Conservation (phyloP, 2,329 filamentous ascomycete genomes). For the Fusarium newnesense region DNA sequence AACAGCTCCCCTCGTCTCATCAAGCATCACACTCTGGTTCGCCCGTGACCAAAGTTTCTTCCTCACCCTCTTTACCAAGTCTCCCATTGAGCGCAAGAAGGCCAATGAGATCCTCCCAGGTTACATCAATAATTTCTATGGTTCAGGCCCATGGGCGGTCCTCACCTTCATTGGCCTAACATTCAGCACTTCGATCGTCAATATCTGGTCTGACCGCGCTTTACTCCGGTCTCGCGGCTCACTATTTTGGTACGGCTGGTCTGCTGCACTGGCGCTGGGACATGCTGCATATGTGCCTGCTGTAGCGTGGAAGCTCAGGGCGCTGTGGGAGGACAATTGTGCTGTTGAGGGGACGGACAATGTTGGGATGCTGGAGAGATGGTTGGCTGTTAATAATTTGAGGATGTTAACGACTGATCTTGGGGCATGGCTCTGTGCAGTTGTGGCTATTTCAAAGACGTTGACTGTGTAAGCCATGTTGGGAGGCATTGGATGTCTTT, state of each 20-base stretch:
- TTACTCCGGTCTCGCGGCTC: constrained; percentile 42
- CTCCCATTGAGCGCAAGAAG: constrained; percentile 41
- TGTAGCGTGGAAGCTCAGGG: constrained; percentile 47
- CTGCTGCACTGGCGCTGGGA: constrained; percentile 45
- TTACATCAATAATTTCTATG: constrained; percentile 57
- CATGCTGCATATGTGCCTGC: constrained; percentile 50
- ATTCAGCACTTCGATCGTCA: constrained; percentile 43
- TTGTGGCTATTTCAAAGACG: constrained; percentile 46
- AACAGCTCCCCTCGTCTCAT: constrained; percentile 58
- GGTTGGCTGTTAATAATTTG: constrained; percentile 47
- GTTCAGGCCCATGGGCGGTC: constrained; percentile 47
- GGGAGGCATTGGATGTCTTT: background rate
- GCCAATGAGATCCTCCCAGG: constrained; percentile 53
- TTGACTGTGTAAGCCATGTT: constrained; percentile 16
- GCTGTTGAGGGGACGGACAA: constrained; percentile 39
- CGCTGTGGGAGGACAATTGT: constrained; percentile 42
- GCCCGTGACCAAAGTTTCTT: constrained; percentile 58
- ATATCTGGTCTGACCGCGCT: constrained; percentile 37
- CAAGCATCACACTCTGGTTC: constrained; percentile 58
- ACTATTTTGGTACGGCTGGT: constrained; percentile 47
- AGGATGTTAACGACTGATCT: constrained; percentile 50
- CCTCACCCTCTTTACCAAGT: constrained; percentile 50
- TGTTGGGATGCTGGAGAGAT: constrained; percentile 46
- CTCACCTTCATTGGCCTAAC: constrained; percentile 51
- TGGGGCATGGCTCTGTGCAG: constrained; percentile 48